Conservation (phyloP, 2,329 filamentous ascomycete species). For the Colletotrichum sp. region DNA sequence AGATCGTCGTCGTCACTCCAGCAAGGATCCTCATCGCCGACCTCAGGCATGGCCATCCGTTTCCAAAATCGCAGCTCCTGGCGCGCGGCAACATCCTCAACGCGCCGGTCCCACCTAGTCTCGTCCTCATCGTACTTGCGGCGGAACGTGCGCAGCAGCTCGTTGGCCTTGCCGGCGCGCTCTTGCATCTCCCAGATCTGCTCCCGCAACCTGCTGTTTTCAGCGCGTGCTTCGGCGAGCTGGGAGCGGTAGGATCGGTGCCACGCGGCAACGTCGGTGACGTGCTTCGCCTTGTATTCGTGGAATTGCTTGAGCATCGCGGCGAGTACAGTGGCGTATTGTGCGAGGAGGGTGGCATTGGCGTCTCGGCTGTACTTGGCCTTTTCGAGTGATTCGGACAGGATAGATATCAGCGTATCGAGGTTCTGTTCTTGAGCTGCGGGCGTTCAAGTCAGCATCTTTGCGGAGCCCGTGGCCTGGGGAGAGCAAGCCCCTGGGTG, state of each 20-base stretch:
- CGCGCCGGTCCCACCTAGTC: slow-evolving; percentile 55
- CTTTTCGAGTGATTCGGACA: slow-evolving; percentile 67
- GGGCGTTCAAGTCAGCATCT: neutral
- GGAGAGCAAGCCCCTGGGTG: neutral
- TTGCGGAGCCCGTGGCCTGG: neutral
- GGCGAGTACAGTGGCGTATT: slow-evolving; percentile 62
- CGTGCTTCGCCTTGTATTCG: slow-evolving; percentile 68
- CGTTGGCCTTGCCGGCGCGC: slow-evolving; percentile 63
- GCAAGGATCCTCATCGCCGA: slow-evolving; percentile 63
- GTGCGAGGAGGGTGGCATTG: slow-evolving; percentile 62
- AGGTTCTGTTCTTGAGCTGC: slow-evolving; percentile 64
- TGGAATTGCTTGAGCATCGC: slow-evolving; percentile 68
- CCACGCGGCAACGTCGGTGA: slow-evolving; percentile 67
- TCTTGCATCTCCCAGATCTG: slow-evolving; percentile 72
- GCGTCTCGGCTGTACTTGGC: slow-evolving; percentile 65
- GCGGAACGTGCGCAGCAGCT: slow-evolving; percentile 61
- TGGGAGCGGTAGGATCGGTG: slow-evolving; percentile 70
- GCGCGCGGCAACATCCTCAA: slow-evolving; percentile 56
- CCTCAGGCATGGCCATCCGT: slow-evolving; percentile 66
- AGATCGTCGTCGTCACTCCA: slow-evolving; percentile 72
- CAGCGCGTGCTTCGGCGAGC: slow-evolving; percentile 68
- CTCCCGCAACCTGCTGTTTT: slow-evolving; percentile 66
- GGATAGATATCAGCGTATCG: slow-evolving; percentile 64
- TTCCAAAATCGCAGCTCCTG: slow-evolving; percentile 72
- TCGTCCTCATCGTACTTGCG: slow-evolving; percentile 61